These are phyloP conservation scores for Lolium perenne DNA, from an alignment of 176 grass and related monocot species.

Conservation along the genomic window DNA sequence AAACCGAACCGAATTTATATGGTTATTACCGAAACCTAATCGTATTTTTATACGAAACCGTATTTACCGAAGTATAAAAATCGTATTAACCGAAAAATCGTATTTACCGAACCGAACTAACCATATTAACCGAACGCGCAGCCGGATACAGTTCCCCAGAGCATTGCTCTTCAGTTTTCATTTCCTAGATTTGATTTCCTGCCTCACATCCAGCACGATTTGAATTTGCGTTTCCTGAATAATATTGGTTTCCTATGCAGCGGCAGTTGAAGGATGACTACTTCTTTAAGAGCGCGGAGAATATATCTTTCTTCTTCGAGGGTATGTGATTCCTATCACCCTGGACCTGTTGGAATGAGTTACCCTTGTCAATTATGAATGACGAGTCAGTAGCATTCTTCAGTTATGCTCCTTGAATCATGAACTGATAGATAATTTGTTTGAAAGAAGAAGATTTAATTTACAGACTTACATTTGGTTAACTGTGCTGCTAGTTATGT, in stretches of 20 bases:
- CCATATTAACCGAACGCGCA: too few species aligned
- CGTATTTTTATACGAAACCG: too few species aligned
- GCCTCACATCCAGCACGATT: neutral
- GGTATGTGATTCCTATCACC: slow-evolving; percentile 51
- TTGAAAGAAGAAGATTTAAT: neutral
- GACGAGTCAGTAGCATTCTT: neutral
- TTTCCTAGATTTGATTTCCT: neutral
- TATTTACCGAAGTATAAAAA: too few species aligned
- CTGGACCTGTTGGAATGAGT: neutral
- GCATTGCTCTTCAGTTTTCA: neutral
- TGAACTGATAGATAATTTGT: neutral
- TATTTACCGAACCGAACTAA: too few species aligned
- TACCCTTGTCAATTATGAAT: slow-evolving; percentile 22
- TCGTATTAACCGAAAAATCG: too few species aligned
- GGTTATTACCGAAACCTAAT: too few species aligned
- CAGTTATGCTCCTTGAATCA: neutral
- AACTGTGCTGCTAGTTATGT: neutral
- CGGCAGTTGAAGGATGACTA: slow-evolving; percentile 78
- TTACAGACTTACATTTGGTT: neutral
- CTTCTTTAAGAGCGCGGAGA: slow-evolving; percentile 90
- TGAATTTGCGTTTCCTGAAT: neutral
- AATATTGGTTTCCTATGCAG: slow-evolving; percentile 54
- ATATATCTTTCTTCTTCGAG: slow-evolving; percentile 98
- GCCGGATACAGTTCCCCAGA: too few species aligned
- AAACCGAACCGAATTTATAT: too few species aligned